Evolutionary conservation across 768 basidiomycete genomes (phyloP).

Genomic region (Suillus luteus): DNA sequence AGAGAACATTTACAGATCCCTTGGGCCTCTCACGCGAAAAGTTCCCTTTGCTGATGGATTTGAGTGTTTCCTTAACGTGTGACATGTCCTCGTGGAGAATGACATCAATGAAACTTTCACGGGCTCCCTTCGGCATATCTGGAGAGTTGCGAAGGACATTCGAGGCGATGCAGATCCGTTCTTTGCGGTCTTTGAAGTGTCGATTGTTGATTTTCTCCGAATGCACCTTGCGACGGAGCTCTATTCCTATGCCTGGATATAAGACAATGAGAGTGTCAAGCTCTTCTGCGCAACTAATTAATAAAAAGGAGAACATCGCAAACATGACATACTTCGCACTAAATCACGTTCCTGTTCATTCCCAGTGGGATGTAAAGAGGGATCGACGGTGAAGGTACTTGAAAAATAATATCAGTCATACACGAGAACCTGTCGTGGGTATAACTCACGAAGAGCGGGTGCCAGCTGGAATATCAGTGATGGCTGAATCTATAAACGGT

Average conservation of each 20-base stretch:
- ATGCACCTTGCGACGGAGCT: neutral
- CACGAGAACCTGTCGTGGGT: neutral
- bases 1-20: neutral
- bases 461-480: neutral
- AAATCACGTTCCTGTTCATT: neutral
- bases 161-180: conserved; percentile 17
- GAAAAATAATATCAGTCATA: neutral
- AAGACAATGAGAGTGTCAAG: conserved; percentile 11
- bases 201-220: conserved; percentile 10
- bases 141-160: conserved; percentile 1
- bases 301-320: neutral
- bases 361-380: neutral
- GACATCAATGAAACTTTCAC: conserved; percentile 7
- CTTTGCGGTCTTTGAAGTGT: conserved; percentile 18
- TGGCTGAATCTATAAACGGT: conserved; percentile 10
- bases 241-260: conserved; percentile 19
- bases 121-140: conserved; percentile 3
- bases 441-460: neutral
- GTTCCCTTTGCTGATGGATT: neutral
- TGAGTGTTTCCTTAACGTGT: conserved; percentile 6
- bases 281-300: conserved; percentile 9
- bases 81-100: conserved; percentile 7
- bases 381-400: neutral
- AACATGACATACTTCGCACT: neutral
- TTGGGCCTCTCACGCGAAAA: neutral